A percentile compares a stretch with the other conserved stretches of the same genome.
These are phyloP conservation scores for Didymella exigua DNA, from an alignment of 2,329 filamentous ascomycete genomes.

Conservation along the genomic window DNA sequence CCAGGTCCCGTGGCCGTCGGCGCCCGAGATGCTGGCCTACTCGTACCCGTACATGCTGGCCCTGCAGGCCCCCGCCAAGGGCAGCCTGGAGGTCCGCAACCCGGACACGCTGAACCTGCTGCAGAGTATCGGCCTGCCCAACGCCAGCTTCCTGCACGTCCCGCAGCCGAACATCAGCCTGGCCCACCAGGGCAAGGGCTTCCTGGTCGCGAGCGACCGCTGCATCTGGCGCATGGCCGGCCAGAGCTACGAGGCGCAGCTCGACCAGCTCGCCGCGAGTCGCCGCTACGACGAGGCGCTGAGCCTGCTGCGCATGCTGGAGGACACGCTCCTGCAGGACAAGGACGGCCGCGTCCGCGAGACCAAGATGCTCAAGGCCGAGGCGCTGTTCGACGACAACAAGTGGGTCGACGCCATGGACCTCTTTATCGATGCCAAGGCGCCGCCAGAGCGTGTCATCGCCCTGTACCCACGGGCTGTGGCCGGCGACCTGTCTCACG, in stretches of 20 bases:
- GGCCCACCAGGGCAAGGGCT: slow-evolving; percentile 95
- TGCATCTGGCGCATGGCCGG: slow-evolving; percentile 96
- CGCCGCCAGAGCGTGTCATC: slow-evolving; percentile 87
- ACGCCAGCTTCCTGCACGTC: slow-evolving; percentile 84
- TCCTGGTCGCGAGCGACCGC: slow-evolving; percentile 89
- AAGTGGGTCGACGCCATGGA: slow-evolving; percentile 88
- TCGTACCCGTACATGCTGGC: slow-evolving; percentile 95
- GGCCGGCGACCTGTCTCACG: slow-evolving; percentile 76
- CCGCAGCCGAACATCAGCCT: slow-evolving; percentile 90
- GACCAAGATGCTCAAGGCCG: slow-evolving; percentile 90
- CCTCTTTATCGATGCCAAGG: slow-evolving; percentile 86
- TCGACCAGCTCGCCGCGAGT: slow-evolving; percentile 77
- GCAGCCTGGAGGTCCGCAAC: slow-evolving; percentile 86
- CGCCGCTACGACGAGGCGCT: slow-evolving; percentile 87
- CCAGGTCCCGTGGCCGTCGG: slow-evolving; percentile 89
- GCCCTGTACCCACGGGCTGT: slow-evolving; percentile 82
- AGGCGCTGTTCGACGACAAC: slow-evolving; percentile 77
- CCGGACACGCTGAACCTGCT: slow-evolving; percentile 89
- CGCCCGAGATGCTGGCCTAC: slow-evolving; percentile 91
- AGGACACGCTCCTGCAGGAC: slow-evolving; percentile 85
- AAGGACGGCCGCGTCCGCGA: slow-evolving; percentile 82
- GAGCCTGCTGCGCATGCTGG: slow-evolving; percentile 84
- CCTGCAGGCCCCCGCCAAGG: slow-evolving; percentile 81
- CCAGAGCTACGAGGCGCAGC: slow-evolving; percentile 86
- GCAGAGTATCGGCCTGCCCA: slow-evolving; percentile 81